A percentile compares a stretch with the other conserved stretches of the same genome.
Conservation (phyloP, 805 yeast genomes). For the Monosporozyma servazzii region DNA sequence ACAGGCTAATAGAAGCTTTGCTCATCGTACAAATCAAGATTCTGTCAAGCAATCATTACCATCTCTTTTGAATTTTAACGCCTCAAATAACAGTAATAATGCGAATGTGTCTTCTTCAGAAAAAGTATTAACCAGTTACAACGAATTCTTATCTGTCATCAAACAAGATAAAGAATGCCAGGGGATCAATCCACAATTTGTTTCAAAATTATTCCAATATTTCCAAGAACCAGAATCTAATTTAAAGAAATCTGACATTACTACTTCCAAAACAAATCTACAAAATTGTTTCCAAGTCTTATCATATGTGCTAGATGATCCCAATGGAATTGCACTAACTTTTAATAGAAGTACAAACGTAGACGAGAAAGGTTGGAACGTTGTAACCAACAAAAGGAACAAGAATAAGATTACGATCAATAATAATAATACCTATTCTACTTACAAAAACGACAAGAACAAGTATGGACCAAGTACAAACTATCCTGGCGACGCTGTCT, state of each 20-base stretch:
- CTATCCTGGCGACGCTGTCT: background rate
- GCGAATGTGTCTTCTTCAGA: background rate
- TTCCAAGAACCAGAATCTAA: background rate
- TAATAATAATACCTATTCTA: background rate
- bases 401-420: background rate
- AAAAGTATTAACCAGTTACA: background rate
- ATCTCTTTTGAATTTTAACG: background rate
- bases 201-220: background rate
- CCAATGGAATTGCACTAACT: background rate
- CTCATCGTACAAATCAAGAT: background rate
- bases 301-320: background rate
- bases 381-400: background rate
- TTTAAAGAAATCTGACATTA: background rate
- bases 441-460: background rate
- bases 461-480: background rate
- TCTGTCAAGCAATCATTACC: background rate
- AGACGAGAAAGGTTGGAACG: background rate
- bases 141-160: background rate
- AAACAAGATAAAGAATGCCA: background rate
- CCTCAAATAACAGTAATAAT: background rate
- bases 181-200: background rate
- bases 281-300: background rate
- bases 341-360: background rate
- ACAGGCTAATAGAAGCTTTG: conserved; percentile 1
- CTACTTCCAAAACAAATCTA: background rate